A percentile compares a stretch with the other conserved stretches of the same genome.
These are phyloP conservation scores for Rhododendron simsii DNA, from an alignment of 148 eudicot species.

Conservation along the genomic window DNA sequence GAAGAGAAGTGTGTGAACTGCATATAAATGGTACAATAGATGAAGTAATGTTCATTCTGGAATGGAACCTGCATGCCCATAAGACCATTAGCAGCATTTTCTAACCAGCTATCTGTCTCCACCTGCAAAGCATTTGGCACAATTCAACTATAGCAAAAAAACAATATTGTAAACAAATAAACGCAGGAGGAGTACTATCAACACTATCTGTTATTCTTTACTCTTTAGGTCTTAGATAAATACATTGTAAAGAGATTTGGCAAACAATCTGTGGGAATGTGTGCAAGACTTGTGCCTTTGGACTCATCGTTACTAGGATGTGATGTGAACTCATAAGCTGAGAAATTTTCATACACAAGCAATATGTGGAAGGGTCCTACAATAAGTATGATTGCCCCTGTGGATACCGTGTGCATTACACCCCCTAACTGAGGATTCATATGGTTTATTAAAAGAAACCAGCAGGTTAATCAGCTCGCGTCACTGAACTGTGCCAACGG, in stretches of 20 bases:
- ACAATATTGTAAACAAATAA: not conserved
- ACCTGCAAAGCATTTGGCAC: conserved; percentile 37
- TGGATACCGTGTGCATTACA: not conserved
- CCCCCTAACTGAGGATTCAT: not conserved
- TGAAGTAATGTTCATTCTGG: conserved; percentile 1
- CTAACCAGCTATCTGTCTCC: conserved; percentile 98
- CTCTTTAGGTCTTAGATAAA: not conserved
- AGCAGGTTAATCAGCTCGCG: not conserved
- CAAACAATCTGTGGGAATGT: not conserved
- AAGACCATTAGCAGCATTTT: conserved; percentile 96
- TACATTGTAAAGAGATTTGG: not conserved
- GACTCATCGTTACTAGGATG: not conserved
- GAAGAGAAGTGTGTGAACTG: not conserved
- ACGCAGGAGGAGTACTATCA: not conserved
- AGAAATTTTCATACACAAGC: not conserved
- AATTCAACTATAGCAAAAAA: not conserved
- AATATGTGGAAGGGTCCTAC: not conserved
- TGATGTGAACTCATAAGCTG: not conserved
- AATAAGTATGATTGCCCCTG: not conserved
- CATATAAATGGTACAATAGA: not conserved
- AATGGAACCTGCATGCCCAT: conserved; percentile 83
- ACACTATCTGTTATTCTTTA: not conserved
- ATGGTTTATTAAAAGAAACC: not conserved
- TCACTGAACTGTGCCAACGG: not conserved
- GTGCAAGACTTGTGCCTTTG: not conserved